Evolutionary conservation across 176 grass and related monocot genomes (phyloP), one percentile per base, ranked within the genome.

Genomic region (Melocanna baccifera): DNA sequence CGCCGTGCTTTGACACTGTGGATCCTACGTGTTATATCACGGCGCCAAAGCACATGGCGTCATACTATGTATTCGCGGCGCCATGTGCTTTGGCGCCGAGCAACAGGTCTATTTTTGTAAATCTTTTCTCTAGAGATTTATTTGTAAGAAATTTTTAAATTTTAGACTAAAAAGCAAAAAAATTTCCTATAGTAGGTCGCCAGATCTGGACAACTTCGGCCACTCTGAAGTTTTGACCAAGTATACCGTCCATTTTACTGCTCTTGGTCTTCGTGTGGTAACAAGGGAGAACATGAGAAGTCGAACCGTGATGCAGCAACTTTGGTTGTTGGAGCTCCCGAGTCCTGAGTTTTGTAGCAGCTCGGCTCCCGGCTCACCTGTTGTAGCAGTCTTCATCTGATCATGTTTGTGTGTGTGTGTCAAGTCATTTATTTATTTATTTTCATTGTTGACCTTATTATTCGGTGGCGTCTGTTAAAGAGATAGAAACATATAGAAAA

Each of bases 321-420:
- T 47, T 56, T 32, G 57, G 47, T 82, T 1, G 26, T 55, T 19
- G 37, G 79, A 82, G 72, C 45, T 86, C 46, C 65, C 48, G 43
- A 28, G 30, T 84, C 5, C 46, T 1, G 39, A 20, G 46, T 86
- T 86, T 71, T 86, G 59, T 56, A 64, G 72, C 45, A 9, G 72
- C 72, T 26, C 25, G 3, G 78, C 50, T 59, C 28, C 67, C 22
- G 5, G 42, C 32, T 56, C 58, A 66, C 64, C 22, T 74, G 46
- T 78, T 78, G 73, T 56, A 18, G 47, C 51, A 36, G 86, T 67
- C 12, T 42, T 76, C 25, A 22, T 63, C 56, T 79, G 56, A 16
- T 62, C 63, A 70, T 78, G 42, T 82, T 15, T n/a, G n/a, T 72
- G 1, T 46, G 30, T 88, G 70, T 81, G n/a, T 80, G 73, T 76